Evolutionary conservation across 2,329 filamentous ascomycete genomes (phyloP), one percentile per base, ranked within the genome.

Genomic region (Amauroascus verrucosus): DNA sequence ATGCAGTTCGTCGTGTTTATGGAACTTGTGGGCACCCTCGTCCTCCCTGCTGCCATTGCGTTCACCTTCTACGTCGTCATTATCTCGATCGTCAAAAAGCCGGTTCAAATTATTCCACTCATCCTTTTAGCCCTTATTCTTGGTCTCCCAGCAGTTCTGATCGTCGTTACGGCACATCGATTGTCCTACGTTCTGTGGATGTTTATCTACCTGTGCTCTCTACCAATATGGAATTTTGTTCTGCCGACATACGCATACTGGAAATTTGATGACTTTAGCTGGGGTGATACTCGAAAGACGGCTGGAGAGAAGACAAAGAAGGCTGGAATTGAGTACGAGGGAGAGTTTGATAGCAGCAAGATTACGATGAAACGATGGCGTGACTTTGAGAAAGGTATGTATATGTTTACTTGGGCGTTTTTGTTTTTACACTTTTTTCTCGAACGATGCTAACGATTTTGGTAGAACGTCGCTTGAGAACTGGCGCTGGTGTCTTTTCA

Each of bases 191-290:
- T 98, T 40, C 72, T 86, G 41, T 98, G 93, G 93, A 97, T 98
- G 93, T 67, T 93, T 41, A 93, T 97, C 70, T 98, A 98, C 70
- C 81, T 98, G 16, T 51, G 90, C 44, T 95, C 93, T 0, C 81
- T 98, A 1, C 94, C 94, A 0, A 80, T 98, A 54, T 98, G 93
- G 93, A 98, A 98, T 71, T 95, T 98, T 68, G 78, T 98, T 35
- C 82, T 98, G 7, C 93, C 93, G 0, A 81, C 82, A 6, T 98
- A 98, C 67, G 86, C 93, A 2, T 98, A 91, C 77, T 98, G 93
- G 93, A 97, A 98, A 74, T 98, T 98, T 68, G 93, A 98, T 68
- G 93, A 98, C 75, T 98, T 98, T 77, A 95, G 87, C 54, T 98
- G 93, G 93, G 93, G 93, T 64, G 94, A 98, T 59, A 98, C 93